phyloP scores from a whole-genome alignment of 768 basidiomycete species.

The Sarcomyxa edulis region DNA sequence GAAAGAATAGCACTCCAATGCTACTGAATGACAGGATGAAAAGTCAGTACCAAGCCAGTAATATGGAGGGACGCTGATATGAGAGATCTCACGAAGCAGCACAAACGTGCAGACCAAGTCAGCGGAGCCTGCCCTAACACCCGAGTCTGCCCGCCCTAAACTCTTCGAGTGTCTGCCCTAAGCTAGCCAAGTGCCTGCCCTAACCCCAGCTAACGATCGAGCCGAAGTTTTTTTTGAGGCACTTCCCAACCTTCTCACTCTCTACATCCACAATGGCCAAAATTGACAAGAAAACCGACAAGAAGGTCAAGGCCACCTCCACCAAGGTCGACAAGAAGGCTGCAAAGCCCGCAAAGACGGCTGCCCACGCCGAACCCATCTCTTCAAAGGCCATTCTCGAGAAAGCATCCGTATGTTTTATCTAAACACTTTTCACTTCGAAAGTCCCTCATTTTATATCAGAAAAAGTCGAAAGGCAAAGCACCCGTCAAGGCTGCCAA shows the following conservation, averaged over 20 bases:
- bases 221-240: constrained; percentile 5
- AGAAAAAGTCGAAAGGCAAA: constrained; percentile 14
- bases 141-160: too few species aligned
- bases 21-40: too few species aligned
- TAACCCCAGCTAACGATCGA: neutral
- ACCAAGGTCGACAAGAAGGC: constrained; percentile 27
- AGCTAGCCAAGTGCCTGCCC: too few species aligned
- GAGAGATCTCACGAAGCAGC: too few species aligned
- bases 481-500: constrained; percentile 16
- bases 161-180: too few species aligned
- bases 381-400: constrained; percentile 38
- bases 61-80: too few species aligned
- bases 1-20: too few species aligned
- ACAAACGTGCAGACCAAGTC: too few species aligned
- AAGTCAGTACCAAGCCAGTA: too few species aligned
- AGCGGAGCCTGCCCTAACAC: too few species aligned
- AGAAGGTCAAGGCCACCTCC: constrained; percentile 26
- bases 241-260: constrained; percentile 13
- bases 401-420: constrained; percentile 31
- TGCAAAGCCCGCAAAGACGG: constrained; percentile 20
- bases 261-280: constrained; percentile 35
- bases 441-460: constrained; percentile 1
- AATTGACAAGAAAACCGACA: constrained; percentile 41
- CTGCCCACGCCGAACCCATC: constrained; percentile 19
- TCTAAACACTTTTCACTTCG: constrained; percentile 3